Evolutionary conservation across 2,329 filamentous ascomycete genomes (phyloP).

Genomic region (Arthroderma uncinatum): DNA sequence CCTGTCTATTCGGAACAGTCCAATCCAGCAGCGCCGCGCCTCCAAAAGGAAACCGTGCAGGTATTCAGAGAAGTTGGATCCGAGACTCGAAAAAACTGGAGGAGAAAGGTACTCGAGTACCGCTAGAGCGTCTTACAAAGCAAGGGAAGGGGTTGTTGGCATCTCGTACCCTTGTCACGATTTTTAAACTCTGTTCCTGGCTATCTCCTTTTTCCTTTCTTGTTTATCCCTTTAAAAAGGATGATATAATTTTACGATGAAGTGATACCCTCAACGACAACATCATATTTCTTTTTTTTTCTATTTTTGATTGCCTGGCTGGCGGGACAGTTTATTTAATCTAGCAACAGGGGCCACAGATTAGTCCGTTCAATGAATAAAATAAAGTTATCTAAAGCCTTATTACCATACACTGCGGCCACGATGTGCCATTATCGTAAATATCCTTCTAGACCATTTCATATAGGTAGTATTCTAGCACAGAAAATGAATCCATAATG

Average conservation of each 20-base stretch:
- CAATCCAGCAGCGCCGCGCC: slow-evolving; percentile 1
- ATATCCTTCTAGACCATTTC: too few relatives aligned
- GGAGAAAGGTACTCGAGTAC: slow-evolving; percentile 29
- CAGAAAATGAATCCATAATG: background rate
- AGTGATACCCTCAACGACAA: slow-evolving; percentile 4
- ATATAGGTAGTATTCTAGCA: background rate
- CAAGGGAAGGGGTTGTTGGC: background rate
- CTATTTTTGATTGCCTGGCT: background rate
- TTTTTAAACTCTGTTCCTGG: background rate
- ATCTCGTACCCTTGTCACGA: background rate
- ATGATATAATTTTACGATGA: background rate
- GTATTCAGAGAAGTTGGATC: slow-evolving; percentile 23
- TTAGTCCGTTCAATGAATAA: background rate
- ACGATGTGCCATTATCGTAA: background rate
- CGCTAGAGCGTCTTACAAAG: slow-evolving; percentile 14
- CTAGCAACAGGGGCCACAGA: background rate
- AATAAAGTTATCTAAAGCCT: background rate
- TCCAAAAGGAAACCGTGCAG: slow-evolving; percentile 23
- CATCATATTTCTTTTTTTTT: background rate
- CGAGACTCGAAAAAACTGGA: slow-evolving; percentile 22
- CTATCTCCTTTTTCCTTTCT: background rate
- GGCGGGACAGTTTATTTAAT: too few relatives aligned
- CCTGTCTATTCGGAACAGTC: background rate
- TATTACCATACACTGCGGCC: background rate
- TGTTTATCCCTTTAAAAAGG: background rate